Evolutionary conservation across 371 early-diverging fungal genomes (phyloP), one percentile per base, ranked within the genome.

Genomic region (Circinella minor): DNA sequence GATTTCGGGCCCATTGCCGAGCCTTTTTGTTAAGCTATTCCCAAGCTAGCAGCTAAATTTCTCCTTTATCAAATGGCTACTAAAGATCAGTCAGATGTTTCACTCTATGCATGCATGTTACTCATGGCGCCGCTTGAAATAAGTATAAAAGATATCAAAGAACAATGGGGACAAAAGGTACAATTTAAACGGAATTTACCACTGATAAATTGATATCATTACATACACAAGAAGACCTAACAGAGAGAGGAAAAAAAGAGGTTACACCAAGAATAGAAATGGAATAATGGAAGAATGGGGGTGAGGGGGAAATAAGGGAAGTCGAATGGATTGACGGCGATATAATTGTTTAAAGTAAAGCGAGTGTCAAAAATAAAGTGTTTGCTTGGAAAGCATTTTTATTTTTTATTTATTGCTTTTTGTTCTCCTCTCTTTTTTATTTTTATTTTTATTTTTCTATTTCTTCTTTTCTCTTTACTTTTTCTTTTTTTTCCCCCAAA

Each of bases 281-380:
- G 43, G 54, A 15, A n/a, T n/a, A n/a, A n/a, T n/a, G n/a, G n/a
- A n/a, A n/a, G n/a, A n/a, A 15, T 15, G 9, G 54, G 8, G 54
- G 54, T 15, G 15, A 18, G 15, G 14, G 27, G 27, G 14, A 34
- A 27, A n/a, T 10, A 34, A 62, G 46, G 4, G 27, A 20, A 63
- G 11, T 17, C 13, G 62, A 38, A 27, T 8, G 62, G 7, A 1
- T 38, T 63, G 47, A 46, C 63, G 63, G 47, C 47, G 47, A 6
- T 63, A 38, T 10, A 27, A 36, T 48, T 36, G 47, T n/a, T 51
- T 18, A 55, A 49, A 65, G 54, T 38, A 65, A 65, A n/a, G 51
- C 17, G 38, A 17, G 49, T 51, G 47, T 63, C 39, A 36, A 65
- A 36, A 20, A n/a, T n/a, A 36, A 20, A 51, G 15, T n/a, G 11